Evolutionary conservation across 2,329 filamentous ascomycete genomes (phyloP), one percentile per base, ranked within the genome.

Genomic region (Arthrinium puccinioides): DNA sequence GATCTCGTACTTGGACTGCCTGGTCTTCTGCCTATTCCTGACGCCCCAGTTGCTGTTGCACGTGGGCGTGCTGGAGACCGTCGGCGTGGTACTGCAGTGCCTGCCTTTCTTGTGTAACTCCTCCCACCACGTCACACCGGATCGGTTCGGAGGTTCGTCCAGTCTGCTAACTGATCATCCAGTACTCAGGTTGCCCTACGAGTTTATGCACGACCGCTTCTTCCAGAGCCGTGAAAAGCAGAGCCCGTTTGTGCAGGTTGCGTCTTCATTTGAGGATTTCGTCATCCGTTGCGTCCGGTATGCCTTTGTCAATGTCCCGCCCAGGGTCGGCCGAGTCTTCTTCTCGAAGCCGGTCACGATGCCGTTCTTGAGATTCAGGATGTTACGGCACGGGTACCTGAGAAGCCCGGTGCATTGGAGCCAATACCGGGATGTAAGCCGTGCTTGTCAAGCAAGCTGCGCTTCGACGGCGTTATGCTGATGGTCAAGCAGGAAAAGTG

Each of bases 201-300:
- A 68, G 31, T 75, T 86, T 47, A 43, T 83, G 25, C 58, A 59
- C 30, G 79, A 83, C 50, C 69, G 77, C 39, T 74, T 72, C 45
- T 58, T 79, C 26, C 33, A 66, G 1, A 53, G 57, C 5, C 54
- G 51, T 38, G 49, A 66, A 19, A 45, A 68, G 6, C 70, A 68
- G 44, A 66, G 76, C 6, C 71, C 75, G 2, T 88, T 88, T 47
- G 74, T 82, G n/a, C 77, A 72, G 47, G 70, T 71, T 37, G 77
- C 84, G n/a, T 79, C 80, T 4, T 61, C 76, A 2, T 90, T 89
- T 52, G 84, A 90, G 56, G 84, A 89, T 53, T 57, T 87, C 29
- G 83, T 88, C 33, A 72, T 90, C 41, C 74, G 84, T 41, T 87
- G 82, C 52, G 83, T 92, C 24, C 74, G 84, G 37, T 88, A 84